Percentiles rank a stretch among this genome's conserved stretches.
Conservation (phyloP, 2,329 filamentous ascomycete species). For the Fusarium sp. region DNA sequence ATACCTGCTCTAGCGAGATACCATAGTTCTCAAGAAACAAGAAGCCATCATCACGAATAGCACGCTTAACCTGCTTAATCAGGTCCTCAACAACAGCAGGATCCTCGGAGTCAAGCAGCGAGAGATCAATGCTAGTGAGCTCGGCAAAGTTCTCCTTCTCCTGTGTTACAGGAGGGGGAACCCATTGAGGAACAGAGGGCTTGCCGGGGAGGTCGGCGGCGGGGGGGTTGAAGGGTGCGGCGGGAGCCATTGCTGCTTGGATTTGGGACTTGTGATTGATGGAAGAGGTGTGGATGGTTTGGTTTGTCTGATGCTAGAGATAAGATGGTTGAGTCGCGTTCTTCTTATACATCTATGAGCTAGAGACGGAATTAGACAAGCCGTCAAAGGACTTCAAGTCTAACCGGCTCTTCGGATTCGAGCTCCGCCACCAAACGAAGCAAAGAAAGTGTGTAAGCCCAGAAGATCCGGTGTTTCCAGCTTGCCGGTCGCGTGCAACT, state of each 20-base stretch:
- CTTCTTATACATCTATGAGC: slow-evolving; percentile 15
- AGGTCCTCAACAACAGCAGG: slow-evolving; percentile 56
- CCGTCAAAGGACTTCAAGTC: neutral
- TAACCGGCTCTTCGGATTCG: neutral
- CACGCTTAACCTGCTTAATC: slow-evolving; percentile 55
- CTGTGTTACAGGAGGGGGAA: slow-evolving; percentile 58
- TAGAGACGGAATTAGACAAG: neutral
- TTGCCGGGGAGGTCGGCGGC: slow-evolving; percentile 53
- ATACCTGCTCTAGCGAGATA: slow-evolving; percentile 55
- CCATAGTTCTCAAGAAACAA: slow-evolving; percentile 64
- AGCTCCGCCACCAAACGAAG: slow-evolving; percentile 10
- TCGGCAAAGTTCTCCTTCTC: slow-evolving; percentile 57
- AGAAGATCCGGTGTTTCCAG: neutral
- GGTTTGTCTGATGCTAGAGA: neutral
- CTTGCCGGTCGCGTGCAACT: neutral
- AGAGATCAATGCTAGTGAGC: slow-evolving; percentile 57
- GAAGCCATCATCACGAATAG: slow-evolving; percentile 58
- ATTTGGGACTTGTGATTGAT: neutral
- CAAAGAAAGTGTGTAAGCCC: slow-evolving; percentile 2
- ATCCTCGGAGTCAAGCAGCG: slow-evolving; percentile 56
- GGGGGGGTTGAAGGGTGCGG: slow-evolving; percentile 56
- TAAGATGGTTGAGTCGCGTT: slow-evolving; percentile 4
- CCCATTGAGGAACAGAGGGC: slow-evolving; percentile 56
- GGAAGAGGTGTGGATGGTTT: neutral
- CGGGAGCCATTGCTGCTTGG: slow-evolving; percentile 39